Evolutionary conservation across 768 basidiomycete species (phyloP).

Genomic region (Guyanaporus albipodus): DNA sequence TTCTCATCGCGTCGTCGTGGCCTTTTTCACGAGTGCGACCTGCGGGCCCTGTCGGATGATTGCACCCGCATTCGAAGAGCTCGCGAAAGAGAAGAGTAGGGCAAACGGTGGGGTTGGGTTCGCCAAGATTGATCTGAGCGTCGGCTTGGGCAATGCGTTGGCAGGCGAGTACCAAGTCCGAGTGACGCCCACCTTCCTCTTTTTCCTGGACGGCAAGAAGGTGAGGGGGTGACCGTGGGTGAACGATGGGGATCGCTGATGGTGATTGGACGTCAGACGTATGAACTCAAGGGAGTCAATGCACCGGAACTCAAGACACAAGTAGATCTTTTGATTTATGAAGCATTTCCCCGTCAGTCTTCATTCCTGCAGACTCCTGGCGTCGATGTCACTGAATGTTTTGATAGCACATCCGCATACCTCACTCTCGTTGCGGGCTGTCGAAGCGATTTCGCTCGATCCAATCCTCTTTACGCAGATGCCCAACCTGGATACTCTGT

Average conservation of each 20-base stretch:
- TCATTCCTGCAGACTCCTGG: neutral
- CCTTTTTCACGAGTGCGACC: conserved; percentile 73
- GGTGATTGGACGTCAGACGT: conserved; percentile 38
- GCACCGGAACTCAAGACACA: conserved; percentile 66
- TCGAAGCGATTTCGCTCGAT: conserved; percentile 60
- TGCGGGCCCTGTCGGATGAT: conserved; percentile 83
- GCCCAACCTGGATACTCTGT: conserved; percentile 62
- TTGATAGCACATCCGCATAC: conserved; percentile 71
- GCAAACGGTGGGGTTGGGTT: conserved; percentile 58
- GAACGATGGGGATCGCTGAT: neutral
- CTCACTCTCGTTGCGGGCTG: conserved; percentile 51
- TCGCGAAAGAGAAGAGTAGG: conserved; percentile 61
- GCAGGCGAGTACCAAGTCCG: conserved; percentile 61
- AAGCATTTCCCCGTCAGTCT: conserved; percentile 75
- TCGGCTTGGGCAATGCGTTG: conserved; percentile 59
- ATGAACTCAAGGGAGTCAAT: conserved; percentile 72
- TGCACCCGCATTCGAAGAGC: conserved; percentile 75
- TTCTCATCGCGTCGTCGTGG: conserved; percentile 68
- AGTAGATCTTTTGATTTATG: conserved; percentile 68
- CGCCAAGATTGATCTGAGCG: conserved; percentile 77
- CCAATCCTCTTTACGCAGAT: conserved; percentile 76
- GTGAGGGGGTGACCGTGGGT: conserved; percentile 33
- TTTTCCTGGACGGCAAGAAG: conserved; percentile 77
- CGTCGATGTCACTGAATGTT: neutral
- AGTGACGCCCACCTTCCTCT: conserved; percentile 86